Evolutionary conservation across 139 green algal genomes (phyloP).

Genomic region (Nannochloris sp.): DNA sequence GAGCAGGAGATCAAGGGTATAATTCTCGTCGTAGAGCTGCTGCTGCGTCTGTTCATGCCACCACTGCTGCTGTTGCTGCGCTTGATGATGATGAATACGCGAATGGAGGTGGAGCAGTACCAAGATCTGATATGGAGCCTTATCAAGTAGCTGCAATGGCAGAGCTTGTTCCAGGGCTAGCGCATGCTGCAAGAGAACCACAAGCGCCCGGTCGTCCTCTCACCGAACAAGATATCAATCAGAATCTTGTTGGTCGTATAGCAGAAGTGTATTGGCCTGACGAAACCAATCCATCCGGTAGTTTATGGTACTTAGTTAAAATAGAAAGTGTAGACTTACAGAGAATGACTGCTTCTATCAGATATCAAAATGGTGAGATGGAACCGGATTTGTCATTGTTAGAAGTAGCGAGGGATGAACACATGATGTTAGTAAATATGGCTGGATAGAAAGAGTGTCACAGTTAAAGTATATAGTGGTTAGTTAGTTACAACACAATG

Average conservation of each 20-base stretch:
- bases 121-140: not conserved
- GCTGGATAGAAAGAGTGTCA: no score
- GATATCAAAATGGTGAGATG: conserved; percentile 53
- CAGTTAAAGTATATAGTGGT: no score
- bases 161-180: conserved; percentile 15
- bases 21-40: conserved; percentile 9
- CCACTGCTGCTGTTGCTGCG: conserved; percentile 15
- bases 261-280: conserved; percentile 81
- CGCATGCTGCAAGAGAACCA: conserved; percentile 26
- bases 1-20: not conserved
- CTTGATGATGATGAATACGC: conserved; percentile 20
- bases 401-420: conserved; percentile 52
- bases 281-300: conserved; percentile 41
- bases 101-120: not conserved
- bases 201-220: conserved; percentile 46
- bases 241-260: conserved; percentile 50
- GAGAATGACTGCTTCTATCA: conserved; percentile 31
- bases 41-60: conserved; percentile 17
- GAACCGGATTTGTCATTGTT: conserved; percentile 42
- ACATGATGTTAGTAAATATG: conserved; percentile 49
- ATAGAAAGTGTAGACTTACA: conserved; percentile 41
- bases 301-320: conserved; percentile 79
- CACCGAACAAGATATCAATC: conserved; percentile 50
- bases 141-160: not conserved
- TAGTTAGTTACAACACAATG: no score